Evolutionary conservation across 2,329 filamentous ascomycete genomes (phyloP).

Genomic region (Aspergillus cejpii): DNA sequence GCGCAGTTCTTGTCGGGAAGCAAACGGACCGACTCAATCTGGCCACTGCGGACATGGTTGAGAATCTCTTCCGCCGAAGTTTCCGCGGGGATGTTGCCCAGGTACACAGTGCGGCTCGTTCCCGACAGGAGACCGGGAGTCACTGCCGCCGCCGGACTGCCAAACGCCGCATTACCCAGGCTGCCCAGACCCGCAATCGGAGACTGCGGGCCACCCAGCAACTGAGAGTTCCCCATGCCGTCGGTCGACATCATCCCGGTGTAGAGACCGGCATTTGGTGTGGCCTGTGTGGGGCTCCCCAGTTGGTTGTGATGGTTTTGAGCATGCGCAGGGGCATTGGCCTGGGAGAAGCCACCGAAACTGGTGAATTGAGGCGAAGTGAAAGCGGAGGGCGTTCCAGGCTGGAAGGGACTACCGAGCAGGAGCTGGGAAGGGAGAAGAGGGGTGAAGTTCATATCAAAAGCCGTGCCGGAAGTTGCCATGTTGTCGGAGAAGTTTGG

Average conservation of each 20-base stretch:
- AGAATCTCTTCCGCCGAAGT: conserved; percentile 95
- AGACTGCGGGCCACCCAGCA: conserved; percentile 74
- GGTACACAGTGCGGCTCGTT: conserved; percentile 91
- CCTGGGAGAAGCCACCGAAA: conserved; percentile 67
- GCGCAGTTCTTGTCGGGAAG: conserved; percentile 99
- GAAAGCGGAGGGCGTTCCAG: conserved; percentile 84
- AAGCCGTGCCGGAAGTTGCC: conserved; percentile 77
- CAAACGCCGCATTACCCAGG: conserved; percentile 53
- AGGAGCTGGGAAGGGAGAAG: conserved; percentile 90
- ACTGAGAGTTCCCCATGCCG: conserved; percentile 71
- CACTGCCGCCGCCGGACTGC: conserved; percentile 65
- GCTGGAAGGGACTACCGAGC: conserved; percentile 93
- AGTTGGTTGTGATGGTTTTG: conserved; percentile 56
- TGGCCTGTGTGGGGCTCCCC: conserved; percentile 67
- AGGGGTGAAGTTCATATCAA: conserved; percentile 98
- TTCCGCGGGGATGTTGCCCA: conserved; percentile 97
- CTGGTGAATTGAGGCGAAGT: conserved; percentile 86
- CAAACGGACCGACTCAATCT: conserved; percentile 97
- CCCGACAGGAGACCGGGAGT: conserved; percentile 76
- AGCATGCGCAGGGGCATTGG: conserved; percentile 47
- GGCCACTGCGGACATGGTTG: conserved; percentile 89
- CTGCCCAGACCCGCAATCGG: conserved; percentile 69
- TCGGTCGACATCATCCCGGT: conserved; percentile 81
- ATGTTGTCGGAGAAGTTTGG: conserved; percentile 61
- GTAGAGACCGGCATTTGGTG: conserved; percentile 66